Evolutionary conservation across 78 protist genomes (phyloP), one percentile per base, ranked within the genome.

Genomic region (Dictyostelium discoideum): DNA sequence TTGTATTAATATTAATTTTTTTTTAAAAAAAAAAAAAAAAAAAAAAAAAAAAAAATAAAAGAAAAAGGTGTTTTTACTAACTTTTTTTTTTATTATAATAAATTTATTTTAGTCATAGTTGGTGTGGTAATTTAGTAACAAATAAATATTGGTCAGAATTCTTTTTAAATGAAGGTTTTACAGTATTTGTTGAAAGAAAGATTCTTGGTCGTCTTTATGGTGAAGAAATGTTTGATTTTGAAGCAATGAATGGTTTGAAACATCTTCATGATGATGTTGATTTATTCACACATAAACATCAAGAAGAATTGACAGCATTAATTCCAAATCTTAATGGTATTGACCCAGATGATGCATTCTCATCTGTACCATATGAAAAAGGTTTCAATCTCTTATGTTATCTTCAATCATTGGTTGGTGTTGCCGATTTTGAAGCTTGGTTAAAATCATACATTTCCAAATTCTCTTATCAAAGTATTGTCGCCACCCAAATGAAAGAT

Each of bases 301-400:
- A 88, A 20, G 16, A 13, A 3, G 39, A 3, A 11, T 73, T 92
- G 60, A 97, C 98, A 32, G 95, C 96, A 46, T 94, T 97, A 37
- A 83, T 63, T 54, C 97, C 87, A 24, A 48, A 86, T 40, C 77
- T 93, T 18, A 78, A 85, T 44, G 97, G 96, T 60, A 89, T 94
- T 74, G 97, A 96, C 65, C 98, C 98, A 74, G 98, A 97, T 74
- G 98, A 97, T 83, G 96, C 97, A 6, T 97, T 97, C 92, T 57
- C 86, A 39, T 95, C 98, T 0, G 97, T 97, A 0, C 98, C 98
- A 44, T 97, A 97, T 87, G 98, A 97, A 92, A 97, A 97, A 92
- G 98, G 98, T 54, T 95, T 90, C 92, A 88, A 85, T 82, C 40
- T 97, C 20, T 88, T 97, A 29, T 92, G 85, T 94, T 87, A 96